Base-by-base conservation (phyloP, 768 basidiomycete genomes). In the Amanita exitialis region DNA sequence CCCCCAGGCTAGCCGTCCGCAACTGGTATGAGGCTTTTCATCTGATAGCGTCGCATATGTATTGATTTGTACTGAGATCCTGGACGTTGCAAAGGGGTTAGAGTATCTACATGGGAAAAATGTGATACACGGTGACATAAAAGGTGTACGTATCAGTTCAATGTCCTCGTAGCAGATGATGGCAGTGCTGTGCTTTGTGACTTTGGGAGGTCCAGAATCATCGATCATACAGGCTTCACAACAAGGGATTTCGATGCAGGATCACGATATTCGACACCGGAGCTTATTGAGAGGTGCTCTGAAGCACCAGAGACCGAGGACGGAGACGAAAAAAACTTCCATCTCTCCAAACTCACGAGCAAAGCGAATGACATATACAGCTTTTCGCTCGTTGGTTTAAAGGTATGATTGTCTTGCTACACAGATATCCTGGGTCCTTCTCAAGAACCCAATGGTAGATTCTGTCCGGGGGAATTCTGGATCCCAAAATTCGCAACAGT, bases 51-150 rank as follows among this genome's bases (percentile, higher is more conserved):
- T 21, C 25, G 18, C 25, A 12, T 20, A 34, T 36, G 71, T 59
- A 4, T 70, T 23, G 23, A 23, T 80, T 51, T 65, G 75, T 38
- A 12, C 35, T 3, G 38, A 49, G 44, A 32, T 52, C 13, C 51
- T 52, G n/a, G 51, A 18, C 61, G 69, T 81, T 8, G 79, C 80
- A 1, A 75, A 74, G 1, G 81, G 78, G 4, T 72, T 82, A 36
- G 56, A 69, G 10, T 81, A 83, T 59, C 65, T 82, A 6, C 81
- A 83, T 54, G 68, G 71, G 39, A 72, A 72, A 57, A 70, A 69
- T 37, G 73, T 83, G 20, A 66, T 82, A 10, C 80, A 82, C 56
- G 79, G 80, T 3, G 80, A 82, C 54, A 63, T 82, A 49, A 81
- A 80, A 65, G 78, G 80, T 53, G 79, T 79, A 57, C 35, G 71